Percentiles rank a stretch among this genome's conserved stretches.
Conservation (phyloP, 257 asterid species). For the Solanum ossicruentum region DNA sequence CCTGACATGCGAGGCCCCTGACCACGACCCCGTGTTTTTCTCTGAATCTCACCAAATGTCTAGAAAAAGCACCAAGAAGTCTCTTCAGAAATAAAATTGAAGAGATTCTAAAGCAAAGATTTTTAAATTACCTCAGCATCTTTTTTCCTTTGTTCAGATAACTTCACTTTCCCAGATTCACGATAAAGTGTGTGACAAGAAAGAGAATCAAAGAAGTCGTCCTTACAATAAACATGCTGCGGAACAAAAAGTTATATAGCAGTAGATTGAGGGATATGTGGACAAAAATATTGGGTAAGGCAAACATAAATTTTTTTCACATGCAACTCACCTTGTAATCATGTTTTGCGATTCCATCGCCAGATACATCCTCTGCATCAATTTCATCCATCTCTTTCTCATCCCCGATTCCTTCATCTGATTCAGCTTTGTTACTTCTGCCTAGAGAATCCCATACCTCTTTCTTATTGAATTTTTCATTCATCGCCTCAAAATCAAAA, state of each 20-base stretch:
- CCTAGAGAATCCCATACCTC: slow-evolving; percentile 21
- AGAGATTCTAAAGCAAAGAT: not conserved
- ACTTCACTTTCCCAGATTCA: slow-evolving; percentile 5
- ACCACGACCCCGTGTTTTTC: slow-evolving; percentile 1
- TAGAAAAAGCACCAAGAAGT: not conserved
- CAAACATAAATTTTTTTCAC: not conserved
- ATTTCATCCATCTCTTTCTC: not conserved
- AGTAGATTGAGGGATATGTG: not conserved
- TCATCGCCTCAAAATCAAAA: slow-evolving; percentile 27
- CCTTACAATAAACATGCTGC: slow-evolving; percentile 17
- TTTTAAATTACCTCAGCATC: slow-evolving; percentile 13
- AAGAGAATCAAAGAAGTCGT: slow-evolving; percentile 21
- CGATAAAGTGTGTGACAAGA: slow-evolving; percentile 2
- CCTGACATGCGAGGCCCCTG: slow-evolving; percentile 4
- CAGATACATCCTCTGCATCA: not conserved
- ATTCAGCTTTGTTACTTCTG: slow-evolving; percentile 2
- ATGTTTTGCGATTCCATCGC: not conserved
- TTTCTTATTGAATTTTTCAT: slow-evolving; percentile 20
- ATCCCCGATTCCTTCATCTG: slow-evolving; percentile 2
- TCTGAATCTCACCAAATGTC: slow-evolving; percentile 19
- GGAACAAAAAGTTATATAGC: not conserved
- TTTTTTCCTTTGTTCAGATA: slow-evolving; percentile 1
- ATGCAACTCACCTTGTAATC: not conserved
- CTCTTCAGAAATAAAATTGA: not conserved
- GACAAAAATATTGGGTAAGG: not conserved